Evolutionary conservation across 169 alveolate genomes (phyloP).

Genomic region (Plasmodium ovale): DNA sequence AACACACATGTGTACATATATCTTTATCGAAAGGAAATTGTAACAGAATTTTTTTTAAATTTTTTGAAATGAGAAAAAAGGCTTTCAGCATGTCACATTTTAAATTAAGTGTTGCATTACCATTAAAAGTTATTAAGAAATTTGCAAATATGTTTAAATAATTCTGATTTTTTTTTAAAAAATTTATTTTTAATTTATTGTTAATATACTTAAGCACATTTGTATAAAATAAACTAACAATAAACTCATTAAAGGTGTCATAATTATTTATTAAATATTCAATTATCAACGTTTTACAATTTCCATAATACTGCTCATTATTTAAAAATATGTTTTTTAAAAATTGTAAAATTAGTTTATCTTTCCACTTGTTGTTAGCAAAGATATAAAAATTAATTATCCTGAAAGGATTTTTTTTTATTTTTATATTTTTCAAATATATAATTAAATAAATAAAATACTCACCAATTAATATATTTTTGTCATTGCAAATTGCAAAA

Average conservation of each 20-base stretch:
- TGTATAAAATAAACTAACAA: slow-evolving; percentile 20
- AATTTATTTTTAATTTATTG: slow-evolving; percentile 47
- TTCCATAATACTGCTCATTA: slow-evolving; percentile 5
- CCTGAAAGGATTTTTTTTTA: slow-evolving; percentile 35
- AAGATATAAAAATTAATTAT: slow-evolving; percentile 48
- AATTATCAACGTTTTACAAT: slow-evolving; percentile 62
- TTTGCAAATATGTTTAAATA: slow-evolving; percentile 75
- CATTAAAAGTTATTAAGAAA: slow-evolving; percentile 51
- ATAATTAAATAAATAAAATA: slow-evolving; percentile 64
- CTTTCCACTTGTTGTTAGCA: slow-evolving; percentile 66
- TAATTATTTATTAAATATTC: slow-evolving; percentile 72
- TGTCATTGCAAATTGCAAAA: slow-evolving; percentile 64
- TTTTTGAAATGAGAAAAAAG: slow-evolving; percentile 51
- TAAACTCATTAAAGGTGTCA: slow-evolving; percentile 31
- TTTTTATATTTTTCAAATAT: slow-evolving; percentile 53
- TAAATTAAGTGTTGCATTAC: slow-evolving; percentile 52
- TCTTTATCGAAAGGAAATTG: slow-evolving; percentile 77
- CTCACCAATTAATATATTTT: slow-evolving; percentile 67
- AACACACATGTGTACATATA: slow-evolving; percentile 77
- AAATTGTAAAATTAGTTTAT: slow-evolving; percentile 49
- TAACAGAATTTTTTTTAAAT: slow-evolving; percentile 68
- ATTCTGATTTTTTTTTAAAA: slow-evolving; percentile 75
- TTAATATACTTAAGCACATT: slow-evolving; percentile 54
- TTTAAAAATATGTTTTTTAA: slow-evolving; percentile 57
- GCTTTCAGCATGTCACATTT: slow-evolving; percentile 31